These are phyloP conservation scores for Ceratocystis destructans DNA, from an alignment of 2,329 filamentous ascomycete genomes.

Conservation along the genomic window DNA sequence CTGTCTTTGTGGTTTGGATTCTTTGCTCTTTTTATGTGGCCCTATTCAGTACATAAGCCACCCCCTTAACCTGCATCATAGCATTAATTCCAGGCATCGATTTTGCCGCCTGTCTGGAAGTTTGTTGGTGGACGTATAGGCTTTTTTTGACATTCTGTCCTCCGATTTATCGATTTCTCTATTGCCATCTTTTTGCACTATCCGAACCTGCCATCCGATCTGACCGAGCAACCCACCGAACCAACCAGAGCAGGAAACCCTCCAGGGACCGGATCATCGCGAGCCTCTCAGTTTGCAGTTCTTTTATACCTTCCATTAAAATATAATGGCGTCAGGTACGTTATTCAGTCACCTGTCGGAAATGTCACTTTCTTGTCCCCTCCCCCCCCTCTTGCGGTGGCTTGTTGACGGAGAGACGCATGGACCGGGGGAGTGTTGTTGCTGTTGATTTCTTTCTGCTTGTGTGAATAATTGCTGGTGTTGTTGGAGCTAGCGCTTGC, in stretches of 20 bases:
- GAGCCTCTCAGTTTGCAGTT: neutral
- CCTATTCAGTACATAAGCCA: conserved; percentile 5
- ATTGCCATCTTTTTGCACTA: neutral
- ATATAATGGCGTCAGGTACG: neutral
- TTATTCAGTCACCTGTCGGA: neutral
- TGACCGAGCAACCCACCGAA: neutral
- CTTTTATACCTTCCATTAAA: neutral
- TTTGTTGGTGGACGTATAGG: neutral
- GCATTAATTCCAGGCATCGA: neutral
- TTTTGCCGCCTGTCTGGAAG: neutral
- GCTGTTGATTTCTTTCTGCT: neutral
- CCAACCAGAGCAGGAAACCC: neutral
- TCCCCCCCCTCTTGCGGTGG: neutral
- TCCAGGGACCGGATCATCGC: neutral
- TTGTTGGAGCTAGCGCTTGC: neutral
- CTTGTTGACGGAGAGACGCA: neutral
- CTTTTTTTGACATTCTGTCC: neutral
- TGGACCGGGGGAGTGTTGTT: neutral
- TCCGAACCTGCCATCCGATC: too few species aligned
- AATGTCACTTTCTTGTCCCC: neutral
- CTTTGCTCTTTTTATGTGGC: neutral
- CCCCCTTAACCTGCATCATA: conserved; percentile 7
- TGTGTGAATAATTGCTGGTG: neutral
- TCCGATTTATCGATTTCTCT: neutral
- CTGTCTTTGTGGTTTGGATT: neutral